Base-by-base conservation (phyloP, 148 eudicot species). In the Dianthus caryophyllus region DNA sequence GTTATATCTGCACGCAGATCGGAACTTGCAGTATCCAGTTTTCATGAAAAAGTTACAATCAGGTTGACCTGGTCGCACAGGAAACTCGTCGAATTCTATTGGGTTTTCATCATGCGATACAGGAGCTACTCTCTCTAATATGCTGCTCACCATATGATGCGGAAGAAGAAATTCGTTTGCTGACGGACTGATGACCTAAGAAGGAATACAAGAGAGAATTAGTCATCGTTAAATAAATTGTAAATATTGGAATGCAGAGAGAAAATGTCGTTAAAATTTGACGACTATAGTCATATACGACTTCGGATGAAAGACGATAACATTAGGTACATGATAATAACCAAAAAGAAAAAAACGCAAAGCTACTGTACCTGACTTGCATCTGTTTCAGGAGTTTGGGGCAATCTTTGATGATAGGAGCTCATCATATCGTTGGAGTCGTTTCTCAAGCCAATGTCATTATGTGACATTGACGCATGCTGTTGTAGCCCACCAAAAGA, bases 31-130 rank as follows among this genome's bases (percentile, higher is more conserved):
- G 31, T 75, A 73, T 66, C 88, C 91, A 51, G 80, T 82, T 77
- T 65, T 84, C 79, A 76, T 59, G 61, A 78, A 87, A 73, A 68
- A 87, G n/a, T 71, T 72, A 43, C 88, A 87, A 49, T 78, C 82
- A 21, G 80, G 88, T 67, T 75, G 81, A 68, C 88, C 91, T 0
- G 80, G 85, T 59, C 91, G 81, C 63, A 80, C 81, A 58, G 91
- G 91, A 46, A 69, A 82, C 70, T 86, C 88, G 36, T 78, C 83
- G 27, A 61, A 30, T 46, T 69, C 74, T 49, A 67, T 38, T 8
- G 46, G 30, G 39, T 39, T 77, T 44, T 75, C 61, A 66, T 73
- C 52, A 71, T 61, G 65, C 12, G 76, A 21, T 69, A 63, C 25
- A 39, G 79, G 16, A 66, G 69, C 69, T 27, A 46, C 22, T 66